Evolutionary conservation across 495 filamentous ascomycete species (phyloP).

Genomic region (Staphylotrichum tortipilum): DNA sequence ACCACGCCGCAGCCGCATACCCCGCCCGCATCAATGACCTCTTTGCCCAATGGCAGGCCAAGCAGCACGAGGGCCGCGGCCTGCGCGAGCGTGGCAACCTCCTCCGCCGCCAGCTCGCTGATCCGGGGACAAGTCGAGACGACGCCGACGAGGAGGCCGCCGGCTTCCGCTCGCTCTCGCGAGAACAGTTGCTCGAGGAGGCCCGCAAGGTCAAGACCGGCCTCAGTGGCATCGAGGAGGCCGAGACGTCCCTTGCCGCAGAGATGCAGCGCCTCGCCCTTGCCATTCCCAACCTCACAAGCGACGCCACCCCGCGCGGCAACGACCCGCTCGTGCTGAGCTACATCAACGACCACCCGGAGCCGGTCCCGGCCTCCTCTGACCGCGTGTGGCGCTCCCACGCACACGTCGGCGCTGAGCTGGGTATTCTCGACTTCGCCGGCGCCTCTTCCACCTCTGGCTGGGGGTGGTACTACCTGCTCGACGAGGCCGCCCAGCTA

Average conservation of each 20-base stretch:
- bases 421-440: slow-evolving; percentile 78
- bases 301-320: slow-evolving; percentile 64
- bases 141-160: slow-evolving; percentile 22
- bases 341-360: slow-evolving; percentile 69
- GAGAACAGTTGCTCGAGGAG: slow-evolving; percentile 50
- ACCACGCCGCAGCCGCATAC: slow-evolving; percentile 54
- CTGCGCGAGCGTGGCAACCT: slow-evolving; percentile 52
- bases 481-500: slow-evolving; percentile 78
- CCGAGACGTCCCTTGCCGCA: slow-evolving; percentile 49
- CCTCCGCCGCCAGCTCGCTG: slow-evolving; percentile 40
- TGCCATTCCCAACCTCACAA: slow-evolving; percentile 80
- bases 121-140: slow-evolving; percentile 30
- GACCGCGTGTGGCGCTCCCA: slow-evolving; percentile 56
- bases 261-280: slow-evolving; percentile 70
- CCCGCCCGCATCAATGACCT: slow-evolving; percentile 62
- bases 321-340: slow-evolving; percentile 43
- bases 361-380: slow-evolving; percentile 41
- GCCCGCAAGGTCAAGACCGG: slow-evolving; percentile 61
- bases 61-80: slow-evolving; percentile 45
- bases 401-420: slow-evolving; percentile 70
- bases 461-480: slow-evolving; percentile 96
- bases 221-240: slow-evolving; percentile 49
- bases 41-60: slow-evolving; percentile 54
- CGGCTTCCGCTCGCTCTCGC: slow-evolving; percentile 24
- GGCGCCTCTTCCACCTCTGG: slow-evolving; percentile 69